Evolutionary conservation across 768 basidiomycete species (phyloP), one percentile per base, ranked within the genome.

Genomic region (Leccinum incarnatum): DNA sequence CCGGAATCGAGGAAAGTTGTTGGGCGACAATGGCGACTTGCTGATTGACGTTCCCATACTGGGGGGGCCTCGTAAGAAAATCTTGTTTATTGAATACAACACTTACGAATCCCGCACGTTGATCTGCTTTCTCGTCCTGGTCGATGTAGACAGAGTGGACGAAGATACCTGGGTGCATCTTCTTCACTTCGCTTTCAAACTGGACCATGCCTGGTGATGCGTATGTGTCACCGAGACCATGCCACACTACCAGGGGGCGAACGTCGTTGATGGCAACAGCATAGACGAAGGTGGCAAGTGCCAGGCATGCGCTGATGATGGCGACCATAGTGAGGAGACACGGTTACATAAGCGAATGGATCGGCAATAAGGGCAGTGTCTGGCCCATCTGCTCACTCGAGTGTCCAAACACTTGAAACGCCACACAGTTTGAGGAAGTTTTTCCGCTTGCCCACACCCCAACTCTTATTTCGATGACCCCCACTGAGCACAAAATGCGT

Each of bases 221-320:
- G 63, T 91, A 83, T 2, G 87, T 83, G 73, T 94, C 93, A n/a
- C 91, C 89, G 79, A 91, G 67, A 34, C 89, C 89, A 72, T 91
- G 89, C 89, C 89, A 91, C 53, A 91, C 72, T 29, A 91, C 88
- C 19, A 91, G 76, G 8, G 88, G 86, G 25, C 86, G 77, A 42
- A 74, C 30, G 9, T 63, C 21, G 17, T 54, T 63, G 32, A 63
- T 58, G 14, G 58, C 45, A 32, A 60, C 60, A 51, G 68, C 51
- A 12, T 54, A 59, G 21, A 40, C 62, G n/a, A 63, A 32, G 42
- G 51, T 7, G 7, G 52, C 30, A 29, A 72, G 23, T 12, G 57
- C 56, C 36, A 71, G 57, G 47, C 65, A 68, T 27, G 58, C 23
- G 14, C 62, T 40, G 48, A 63, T 37, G 11, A 54, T 49, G 50